These are phyloP conservation scores for Globisporangium ultimum DNA, from an alignment of 352 stramenopile species.

Conservation along the genomic window DNA sequence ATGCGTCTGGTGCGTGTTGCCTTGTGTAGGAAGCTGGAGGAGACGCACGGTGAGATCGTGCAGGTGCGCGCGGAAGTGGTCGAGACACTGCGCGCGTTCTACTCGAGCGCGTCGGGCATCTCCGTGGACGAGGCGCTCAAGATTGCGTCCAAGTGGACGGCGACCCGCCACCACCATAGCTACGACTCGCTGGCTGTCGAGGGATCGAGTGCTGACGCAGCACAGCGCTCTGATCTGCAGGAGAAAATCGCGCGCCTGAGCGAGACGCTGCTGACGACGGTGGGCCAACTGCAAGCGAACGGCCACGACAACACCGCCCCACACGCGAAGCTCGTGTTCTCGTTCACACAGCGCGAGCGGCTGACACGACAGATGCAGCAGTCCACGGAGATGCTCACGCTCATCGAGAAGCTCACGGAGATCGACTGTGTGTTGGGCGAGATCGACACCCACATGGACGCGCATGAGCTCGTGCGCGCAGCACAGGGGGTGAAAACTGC, in stretches of 20 bases:
- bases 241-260: conserved; percentile 42
- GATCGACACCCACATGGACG: conserved; percentile 42
- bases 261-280: conserved; percentile 37
- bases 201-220: conserved; percentile 1
- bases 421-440: conserved; percentile 49
- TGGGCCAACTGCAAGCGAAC: conserved; percentile 46
- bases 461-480: conserved; percentile 41
- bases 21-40: conserved; percentile 51
- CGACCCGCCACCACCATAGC: conserved; percentile 1
- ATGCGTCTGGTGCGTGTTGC: background rate
- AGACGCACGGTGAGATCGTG: conserved; percentile 61
- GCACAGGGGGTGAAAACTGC: conserved; percentile 35
- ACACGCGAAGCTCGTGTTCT: conserved; percentile 43
- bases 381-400: conserved; percentile 50
- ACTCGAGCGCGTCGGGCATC: conserved; percentile 50
- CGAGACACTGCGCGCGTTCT: conserved; percentile 61
- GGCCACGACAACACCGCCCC: conserved; percentile 12
- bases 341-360: conserved; percentile 53
- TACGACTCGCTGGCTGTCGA: conserved; percentile 5
- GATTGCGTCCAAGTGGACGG: conserved; percentile 51
- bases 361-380: conserved; percentile 62
- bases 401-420: conserved; percentile 68
- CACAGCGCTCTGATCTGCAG: conserved; percentile 40
- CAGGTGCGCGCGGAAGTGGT: conserved; percentile 52
- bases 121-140: conserved; percentile 57